Percentiles rank a stretch among this genome's conserved stretches.
Evolutionary conservation across 192 early-diverging fungal genomes (phyloP).

Genomic region (Rhizophagus clarus): DNA sequence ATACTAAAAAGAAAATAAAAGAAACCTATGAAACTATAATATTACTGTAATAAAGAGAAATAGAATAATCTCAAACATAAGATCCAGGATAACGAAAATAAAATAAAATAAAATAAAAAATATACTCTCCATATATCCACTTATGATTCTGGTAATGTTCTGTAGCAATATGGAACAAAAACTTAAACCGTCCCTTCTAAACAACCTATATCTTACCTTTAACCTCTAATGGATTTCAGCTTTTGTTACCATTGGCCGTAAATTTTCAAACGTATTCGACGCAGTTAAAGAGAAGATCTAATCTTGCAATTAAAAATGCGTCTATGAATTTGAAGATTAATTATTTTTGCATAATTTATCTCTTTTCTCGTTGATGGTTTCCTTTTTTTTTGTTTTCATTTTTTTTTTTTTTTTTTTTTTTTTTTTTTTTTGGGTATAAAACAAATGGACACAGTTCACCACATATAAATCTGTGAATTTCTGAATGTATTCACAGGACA

Average conservation of each 20-base stretch:
- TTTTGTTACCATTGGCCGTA: background rate
- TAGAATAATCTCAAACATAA: background rate
- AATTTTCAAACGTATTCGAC: background rate
- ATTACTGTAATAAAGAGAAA: background rate
- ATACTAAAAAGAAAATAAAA: background rate
- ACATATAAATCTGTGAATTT: background rate
- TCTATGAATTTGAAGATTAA: background rate
- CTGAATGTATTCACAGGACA: background rate
- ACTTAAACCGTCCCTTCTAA: background rate
- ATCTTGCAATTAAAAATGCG: background rate
- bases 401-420: background rate
- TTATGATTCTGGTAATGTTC: background rate
- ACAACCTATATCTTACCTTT: background rate
- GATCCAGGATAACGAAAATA: background rate
- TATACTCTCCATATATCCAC: background rate
- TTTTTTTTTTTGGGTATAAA: background rate
- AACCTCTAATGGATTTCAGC: background rate
- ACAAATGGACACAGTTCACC: background rate
- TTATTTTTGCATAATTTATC: constrained; percentile 1
- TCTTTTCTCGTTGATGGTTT: background rate
- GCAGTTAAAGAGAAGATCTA: background rate
- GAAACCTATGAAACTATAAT: background rate
- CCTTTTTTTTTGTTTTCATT: background rate
- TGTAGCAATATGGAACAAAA: background rate
- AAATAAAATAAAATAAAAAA: background rate